Base-by-base conservation (phyloP, 1,284 basidiomycete species). In the Sporisorium graminicola region DNA sequence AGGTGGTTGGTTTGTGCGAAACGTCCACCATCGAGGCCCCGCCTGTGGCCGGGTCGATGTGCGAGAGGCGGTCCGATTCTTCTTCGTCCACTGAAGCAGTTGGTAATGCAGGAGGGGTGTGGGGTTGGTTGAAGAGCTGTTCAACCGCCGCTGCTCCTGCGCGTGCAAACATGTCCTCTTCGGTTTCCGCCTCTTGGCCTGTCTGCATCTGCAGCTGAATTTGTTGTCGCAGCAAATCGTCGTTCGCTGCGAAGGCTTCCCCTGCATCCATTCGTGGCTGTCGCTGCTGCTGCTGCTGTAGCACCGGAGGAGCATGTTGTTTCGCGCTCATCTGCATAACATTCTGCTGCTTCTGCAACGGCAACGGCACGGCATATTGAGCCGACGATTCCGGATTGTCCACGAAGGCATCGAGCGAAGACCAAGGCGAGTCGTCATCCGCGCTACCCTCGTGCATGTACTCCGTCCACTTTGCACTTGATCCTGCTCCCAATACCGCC, bases 1-100 rank as follows among this genome's bases (percentile, higher is more conserved):
- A 88, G 0, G 92, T 92, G n/a, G 88, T 82, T 5, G 84, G 74
- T 81, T 95, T 95, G 58, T 87, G 79, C 18, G 90, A 89, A 52
- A 95, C 90, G 77, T 94, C 90, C 18, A 95, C 93, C 93, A 95
- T 95, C 20, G 89, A 88, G 3, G 92, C 90, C 27, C 89, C 89
- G 13, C 93, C 92, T 10, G 89, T 86, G 9, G 85, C 83, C 74
- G 80, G 60, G 53, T 93, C 91, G 33, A 94, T 86, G 85, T 95
- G 94, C 1, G 92, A 92, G 20, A 79, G 61, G 13, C 43, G 54
- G 10, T n/a, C 14, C 1, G 57, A 52, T 14, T 50, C 54, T 26
- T 59, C 40, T 22, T 24, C 35, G n/a, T 43, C 50, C n/a, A 33
- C 43, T 8, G 27, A 5, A 22, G 9, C 5, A 18, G 12, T 40